Evolutionary conservation across 2,329 filamentous ascomycete genomes (phyloP), one percentile per base, ranked within the genome.

Genomic region (Rhytidhysteron rufulum): DNA sequence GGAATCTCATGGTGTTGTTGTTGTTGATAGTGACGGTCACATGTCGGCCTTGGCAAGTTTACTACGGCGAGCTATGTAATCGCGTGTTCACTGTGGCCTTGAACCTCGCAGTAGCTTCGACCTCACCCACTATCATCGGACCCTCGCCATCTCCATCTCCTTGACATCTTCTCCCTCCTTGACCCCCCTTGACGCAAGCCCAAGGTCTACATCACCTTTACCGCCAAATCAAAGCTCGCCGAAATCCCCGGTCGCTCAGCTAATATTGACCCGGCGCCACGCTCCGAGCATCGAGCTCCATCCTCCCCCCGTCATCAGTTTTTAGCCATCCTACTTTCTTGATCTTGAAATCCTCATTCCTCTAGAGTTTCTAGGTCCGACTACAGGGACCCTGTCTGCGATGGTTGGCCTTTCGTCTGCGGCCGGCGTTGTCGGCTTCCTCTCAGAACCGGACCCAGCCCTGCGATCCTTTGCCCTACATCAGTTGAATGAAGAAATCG

Each of bases 391-490:
- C 31, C 27, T 47, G 39, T 43, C 43, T 46, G 59, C 53, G 40
- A 98, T 97, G 93, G 87, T 93, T 65, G 88, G 87, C 66, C 80
- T 97, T 65, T 88, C 90, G 61, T 96, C 91, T 55, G 93, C 93
- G 53, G 91, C 88, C 53, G 93, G 93, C 68, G 83, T 98, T 44
- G 81, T 98, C 64, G 91, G 89, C 72, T 96, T 96, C 69, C 80
- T 98, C 48, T 86, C 88, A 53, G 93, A 98, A 65, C 89, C 94
- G 57, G 93, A 97, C 70, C 80, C 86, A 42, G 88, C 95, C 69
- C 83, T 98, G 68, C 90, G 89, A 76, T 82, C 91, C 55, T 98
- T 96, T 66, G 93, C 93, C 51, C 78, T 98, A 53, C 87, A 95
- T 72, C 90, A 88, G 53, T 80, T 98, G 60, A 95, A 98, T 70